Evolutionary conservation across 2,329 filamentous ascomycete species (phyloP).

Genomic region (Beauveria sp.): DNA sequence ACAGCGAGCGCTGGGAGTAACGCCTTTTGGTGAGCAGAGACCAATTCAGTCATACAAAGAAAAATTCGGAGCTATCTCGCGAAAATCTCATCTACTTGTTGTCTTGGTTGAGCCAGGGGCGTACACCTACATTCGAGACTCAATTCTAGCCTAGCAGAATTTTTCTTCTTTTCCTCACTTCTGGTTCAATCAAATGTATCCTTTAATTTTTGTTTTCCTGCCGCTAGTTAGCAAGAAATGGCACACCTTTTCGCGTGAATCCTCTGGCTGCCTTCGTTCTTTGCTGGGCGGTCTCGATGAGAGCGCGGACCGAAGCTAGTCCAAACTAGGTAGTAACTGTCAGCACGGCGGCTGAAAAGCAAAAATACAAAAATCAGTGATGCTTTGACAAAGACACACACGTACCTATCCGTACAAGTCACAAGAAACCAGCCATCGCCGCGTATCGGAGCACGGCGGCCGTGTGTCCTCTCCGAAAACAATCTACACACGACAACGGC

Average conservation of each 20-base stretch:
- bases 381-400: background rate
- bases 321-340: background rate
- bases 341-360: background rate
- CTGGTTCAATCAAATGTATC: background rate
- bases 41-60: background rate
- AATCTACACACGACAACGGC: background rate
- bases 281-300: background rate
- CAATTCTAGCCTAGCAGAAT: background rate
- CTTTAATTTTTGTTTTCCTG: background rate
- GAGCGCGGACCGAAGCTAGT: slow-evolving; percentile 2
- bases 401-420: too few relatives aligned
- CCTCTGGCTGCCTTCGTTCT: background rate
- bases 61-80: background rate
- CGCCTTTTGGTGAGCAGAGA: too few relatives aligned
- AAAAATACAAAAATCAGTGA: background rate
- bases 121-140: background rate
- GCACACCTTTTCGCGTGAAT: background rate
- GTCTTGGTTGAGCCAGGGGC: background rate
- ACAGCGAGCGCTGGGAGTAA: too few relatives aligned
- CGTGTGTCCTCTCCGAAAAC: background rate
- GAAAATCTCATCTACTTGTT: background rate
- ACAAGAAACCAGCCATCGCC: background rate
- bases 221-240: background rate
- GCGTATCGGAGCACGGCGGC: background rate
- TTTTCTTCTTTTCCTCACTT: background rate